These are phyloP conservation scores for Amanita subjunquillea DNA, from an alignment of 768 basidiomycete species.

Conservation along the genomic window DNA sequence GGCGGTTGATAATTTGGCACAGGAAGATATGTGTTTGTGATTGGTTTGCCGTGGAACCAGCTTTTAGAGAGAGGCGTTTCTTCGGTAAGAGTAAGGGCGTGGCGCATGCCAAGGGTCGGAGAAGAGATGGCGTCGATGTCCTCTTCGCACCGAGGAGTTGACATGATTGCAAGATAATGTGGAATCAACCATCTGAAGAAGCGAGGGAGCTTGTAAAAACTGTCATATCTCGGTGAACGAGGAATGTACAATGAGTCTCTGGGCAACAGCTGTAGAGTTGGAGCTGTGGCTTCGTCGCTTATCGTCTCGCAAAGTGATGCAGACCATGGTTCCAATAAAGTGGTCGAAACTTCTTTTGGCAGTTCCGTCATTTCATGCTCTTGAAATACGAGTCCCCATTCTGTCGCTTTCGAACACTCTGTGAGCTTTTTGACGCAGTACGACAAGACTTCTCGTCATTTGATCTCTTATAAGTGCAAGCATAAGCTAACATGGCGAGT, in stretches of 20 bases:
- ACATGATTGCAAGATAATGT: slow-evolving; percentile 49
- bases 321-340: slow-evolving; percentile 34
- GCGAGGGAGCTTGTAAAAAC: slow-evolving; percentile 35
- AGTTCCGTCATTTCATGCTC: slow-evolving; percentile 31
- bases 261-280: slow-evolving; percentile 29
- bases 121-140: slow-evolving; percentile 40
- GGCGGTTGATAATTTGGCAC: slow-evolving; percentile 44
- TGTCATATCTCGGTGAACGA: not conserved
- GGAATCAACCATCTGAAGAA: slow-evolving; percentile 59
- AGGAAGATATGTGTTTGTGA: slow-evolving; percentile 46
- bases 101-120: slow-evolving; percentile 39
- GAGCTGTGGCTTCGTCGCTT: slow-evolving; percentile 19
- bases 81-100: slow-evolving; percentile 48
- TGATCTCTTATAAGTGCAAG: slow-evolving; percentile 31
- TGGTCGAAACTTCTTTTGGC: slow-evolving; percentile 17
- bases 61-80: slow-evolving; percentile 36
- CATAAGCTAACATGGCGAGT: slow-evolving; percentile 46
- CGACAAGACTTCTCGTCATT: slow-evolving; percentile 20
- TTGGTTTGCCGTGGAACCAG: slow-evolving; percentile 36
- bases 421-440: slow-evolving; percentile 38
- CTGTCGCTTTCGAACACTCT: slow-evolving; percentile 35
- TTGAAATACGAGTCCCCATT: slow-evolving; percentile 39
- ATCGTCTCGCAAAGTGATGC: slow-evolving; percentile 21
- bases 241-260: slow-evolving; percentile 32
- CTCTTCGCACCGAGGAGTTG: slow-evolving; percentile 38